Evolutionary conservation across 2,329 filamentous ascomycete genomes (phyloP), one percentile per base, ranked within the genome.

Genomic region (Ophiostoma australiae): DNA sequence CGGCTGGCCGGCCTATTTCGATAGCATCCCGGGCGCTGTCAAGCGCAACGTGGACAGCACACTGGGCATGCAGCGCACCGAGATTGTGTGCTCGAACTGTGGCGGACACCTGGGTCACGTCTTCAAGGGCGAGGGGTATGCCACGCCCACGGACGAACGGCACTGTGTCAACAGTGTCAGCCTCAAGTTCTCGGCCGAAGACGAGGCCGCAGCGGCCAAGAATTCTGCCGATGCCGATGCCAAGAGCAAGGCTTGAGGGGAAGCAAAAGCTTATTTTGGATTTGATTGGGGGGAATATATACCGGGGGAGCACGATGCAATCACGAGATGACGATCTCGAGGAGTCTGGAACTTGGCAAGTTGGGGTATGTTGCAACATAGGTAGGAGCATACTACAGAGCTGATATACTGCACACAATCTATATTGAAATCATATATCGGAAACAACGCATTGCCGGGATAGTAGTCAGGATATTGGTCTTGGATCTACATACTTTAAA

Each of bases 1-100:
- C 81, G 95, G 95, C 73, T 99, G 95, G 95, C 95, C 95, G 0
- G 95, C 95, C 15, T 99, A 98, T 82, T 99, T 94, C 79, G 95
- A 99, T 81, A 94, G 91, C 75, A 88, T 99, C 69, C 94, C 95
- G 0, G 94, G 93, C 2, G 94, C 94, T 0, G 93, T 99, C 15
- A 92, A 88, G 48, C 85, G 94, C 73, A 90, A 94, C 77, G 88
- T 89, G 74, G 95, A 99, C 80, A 83, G 81, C 67, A 84, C 89
- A 0, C 86, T 93, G 69, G 94, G 94, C 67, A 97, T 97, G 92
- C 79, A 84, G 77, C 85, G 95, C 75, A 97, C 89, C 17, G 95
- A 99, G 84, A 99, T 99, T 77, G 90, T 96, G 10, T 99, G 95
- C 81, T 87, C 88, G 74, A 97, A 97, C 79, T 99, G 95, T 78